phyloP scores from a whole-genome alignment of 2,329 filamentous ascomycete genomes.

The Apiospora marii region DNA sequence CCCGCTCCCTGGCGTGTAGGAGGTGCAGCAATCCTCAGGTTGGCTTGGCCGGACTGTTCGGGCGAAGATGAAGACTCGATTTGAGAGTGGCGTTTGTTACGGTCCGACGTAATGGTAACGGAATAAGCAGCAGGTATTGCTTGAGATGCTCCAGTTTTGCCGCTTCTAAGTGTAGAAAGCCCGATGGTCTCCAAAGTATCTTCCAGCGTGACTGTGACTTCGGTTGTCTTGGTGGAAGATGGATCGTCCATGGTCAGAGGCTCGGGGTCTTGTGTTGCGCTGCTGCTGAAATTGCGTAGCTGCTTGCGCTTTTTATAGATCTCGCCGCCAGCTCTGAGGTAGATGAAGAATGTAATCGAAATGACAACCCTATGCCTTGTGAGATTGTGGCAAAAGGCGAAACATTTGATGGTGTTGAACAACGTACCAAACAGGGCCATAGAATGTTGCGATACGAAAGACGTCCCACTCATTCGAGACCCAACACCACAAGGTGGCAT shows the following conservation, averaged over 20 bases:
- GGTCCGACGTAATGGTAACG: slow-evolving; percentile 55
- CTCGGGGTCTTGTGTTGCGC: slow-evolving; percentile 52
- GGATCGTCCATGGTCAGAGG: slow-evolving; percentile 51
- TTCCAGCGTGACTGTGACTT: slow-evolving; percentile 70
- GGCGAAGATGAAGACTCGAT: slow-evolving; percentile 39
- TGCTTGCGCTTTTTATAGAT: slow-evolving; percentile 73
- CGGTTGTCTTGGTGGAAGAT: slow-evolving; percentile 64
- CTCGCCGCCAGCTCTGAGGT: slow-evolving; percentile 69
- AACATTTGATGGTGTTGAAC: not conserved
- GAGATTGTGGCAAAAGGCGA: slow-evolving; percentile 15
- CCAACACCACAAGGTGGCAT: slow-evolving; percentile 86
- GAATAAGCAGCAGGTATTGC: slow-evolving; percentile 50
- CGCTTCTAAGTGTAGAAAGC: slow-evolving; percentile 42
- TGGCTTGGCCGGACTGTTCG: slow-evolving; percentile 36
- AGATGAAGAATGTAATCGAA: slow-evolving; percentile 68
- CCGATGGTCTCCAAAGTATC: slow-evolving; percentile 41
- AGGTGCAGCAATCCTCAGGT: slow-evolving; percentile 25
- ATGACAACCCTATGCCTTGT: slow-evolving; percentile 63
- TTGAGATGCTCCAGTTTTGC: slow-evolving; percentile 28
- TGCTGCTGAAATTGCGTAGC: slow-evolving; percentile 61
- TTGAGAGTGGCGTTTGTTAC: slow-evolving; percentile 34
- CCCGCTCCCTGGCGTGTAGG: slow-evolving; percentile 24
- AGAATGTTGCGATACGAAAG: slow-evolving; percentile 78
- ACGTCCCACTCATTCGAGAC: slow-evolving; percentile 71
- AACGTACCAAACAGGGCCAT: slow-evolving; percentile 72